Conservation (phyloP, 257 asterid species). For the Oldenlandia corymbosa region DNA sequence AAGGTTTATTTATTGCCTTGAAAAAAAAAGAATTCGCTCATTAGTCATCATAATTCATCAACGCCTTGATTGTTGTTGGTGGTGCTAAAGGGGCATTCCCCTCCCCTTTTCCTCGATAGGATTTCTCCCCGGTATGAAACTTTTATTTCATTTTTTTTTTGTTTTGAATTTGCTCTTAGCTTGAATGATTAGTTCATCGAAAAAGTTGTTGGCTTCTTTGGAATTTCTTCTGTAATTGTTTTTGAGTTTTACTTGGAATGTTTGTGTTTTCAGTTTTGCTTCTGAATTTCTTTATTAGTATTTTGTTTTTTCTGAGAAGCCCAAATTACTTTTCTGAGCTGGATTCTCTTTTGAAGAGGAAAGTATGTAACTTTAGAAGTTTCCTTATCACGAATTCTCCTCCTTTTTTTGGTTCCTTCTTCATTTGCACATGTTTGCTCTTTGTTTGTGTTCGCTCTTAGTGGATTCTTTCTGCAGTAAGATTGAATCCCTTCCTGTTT, state of each 20-base stretch:
- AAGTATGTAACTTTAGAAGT: not conserved
- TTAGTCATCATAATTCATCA: not conserved
- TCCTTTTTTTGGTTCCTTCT: not conserved
- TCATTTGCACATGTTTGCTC: not conserved
- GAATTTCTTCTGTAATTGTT: constrained; percentile 1
- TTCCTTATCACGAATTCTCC: not conserved
- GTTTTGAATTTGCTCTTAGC: not conserved
- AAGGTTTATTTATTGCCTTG: not conserved
- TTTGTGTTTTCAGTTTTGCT: constrained; percentile 1
- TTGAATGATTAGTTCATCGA: not conserved
- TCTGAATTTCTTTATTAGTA: not conserved
- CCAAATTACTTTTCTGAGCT: too few relatives aligned
- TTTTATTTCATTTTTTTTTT: not conserved
- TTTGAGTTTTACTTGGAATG: too few relatives aligned
- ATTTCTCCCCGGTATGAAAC: not conserved
- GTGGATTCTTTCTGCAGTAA: not conserved
- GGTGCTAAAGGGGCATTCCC: not conserved
- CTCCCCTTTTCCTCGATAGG: not conserved
- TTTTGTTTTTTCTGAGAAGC: not conserved
- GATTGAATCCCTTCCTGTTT: constrained; percentile 7
- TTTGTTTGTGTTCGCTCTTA: too few relatives aligned
- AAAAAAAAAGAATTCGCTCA: too few relatives aligned
- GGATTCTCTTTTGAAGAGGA: not conserved
- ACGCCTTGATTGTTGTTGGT: not conserved
- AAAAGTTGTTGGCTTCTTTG: not conserved